These are phyloP conservation scores for Pseudogymnoascus destructans DNA, from an alignment of 2,329 filamentous ascomycete genomes.

Conservation along the genomic window DNA sequence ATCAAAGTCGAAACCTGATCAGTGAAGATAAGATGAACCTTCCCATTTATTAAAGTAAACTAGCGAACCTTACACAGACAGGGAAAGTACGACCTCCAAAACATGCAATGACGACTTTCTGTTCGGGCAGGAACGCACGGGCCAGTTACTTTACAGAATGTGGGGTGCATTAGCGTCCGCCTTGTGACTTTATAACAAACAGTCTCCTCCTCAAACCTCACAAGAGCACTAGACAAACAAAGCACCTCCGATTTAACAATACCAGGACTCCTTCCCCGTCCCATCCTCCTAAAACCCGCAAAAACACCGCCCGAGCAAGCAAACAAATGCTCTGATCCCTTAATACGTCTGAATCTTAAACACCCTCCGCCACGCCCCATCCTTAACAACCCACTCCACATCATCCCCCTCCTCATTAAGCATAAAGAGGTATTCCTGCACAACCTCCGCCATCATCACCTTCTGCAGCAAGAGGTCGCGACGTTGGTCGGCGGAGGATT, in stretches of 20 bases:
- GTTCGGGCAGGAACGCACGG: neutral
- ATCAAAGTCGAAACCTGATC: too few species aligned
- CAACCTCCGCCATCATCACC: neutral
- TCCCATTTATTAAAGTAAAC: neutral
- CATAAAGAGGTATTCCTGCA: neutral
- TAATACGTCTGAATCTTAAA: neutral
- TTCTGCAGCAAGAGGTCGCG: neutral
- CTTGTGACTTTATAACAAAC: neutral
- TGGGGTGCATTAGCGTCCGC: conserved; percentile 2
- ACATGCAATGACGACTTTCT: neutral
- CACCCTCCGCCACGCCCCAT: neutral
- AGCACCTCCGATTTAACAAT: neutral
- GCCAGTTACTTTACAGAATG: neutral
- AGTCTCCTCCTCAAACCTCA: conserved; percentile 11
- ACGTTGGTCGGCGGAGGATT: neutral
- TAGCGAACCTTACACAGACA: neutral
- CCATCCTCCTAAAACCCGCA: conserved; percentile 15
- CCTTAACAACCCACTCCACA: neutral
- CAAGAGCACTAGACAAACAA: neutral
- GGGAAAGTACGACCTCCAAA: neutral
- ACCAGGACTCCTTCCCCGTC: neutral
- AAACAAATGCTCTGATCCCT: conserved; percentile 16
- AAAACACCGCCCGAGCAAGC: neutral
- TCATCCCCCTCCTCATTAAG: neutral
- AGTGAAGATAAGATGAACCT: neutral